A percentile compares a stretch with the other conserved stretches of the same genome.
Evolutionary conservation across 306 rosid genomes (phyloP).

Genomic region (Quercus gilva): DNA sequence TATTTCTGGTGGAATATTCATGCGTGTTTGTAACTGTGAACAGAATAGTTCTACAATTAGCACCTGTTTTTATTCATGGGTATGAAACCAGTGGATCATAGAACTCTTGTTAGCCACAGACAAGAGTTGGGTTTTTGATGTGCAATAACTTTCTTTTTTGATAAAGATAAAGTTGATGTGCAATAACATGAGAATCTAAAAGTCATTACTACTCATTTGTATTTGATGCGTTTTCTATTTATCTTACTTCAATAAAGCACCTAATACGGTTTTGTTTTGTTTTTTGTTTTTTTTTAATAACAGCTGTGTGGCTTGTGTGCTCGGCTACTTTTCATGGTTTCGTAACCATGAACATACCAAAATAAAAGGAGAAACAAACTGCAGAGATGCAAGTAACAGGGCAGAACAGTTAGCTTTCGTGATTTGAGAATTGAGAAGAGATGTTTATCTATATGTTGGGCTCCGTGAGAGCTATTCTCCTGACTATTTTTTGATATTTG

Average conservation of each 20-base stretch:
- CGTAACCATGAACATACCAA: constrained; percentile 32
- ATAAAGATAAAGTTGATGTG: no score
- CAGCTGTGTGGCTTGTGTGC: constrained; percentile 25
- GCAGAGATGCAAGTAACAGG: constrained; percentile 14
- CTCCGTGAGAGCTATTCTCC: constrained; percentile 20
- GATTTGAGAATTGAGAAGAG: constrained; percentile 8
- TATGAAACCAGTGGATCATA: not conserved
- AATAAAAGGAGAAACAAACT: constrained; percentile 20
- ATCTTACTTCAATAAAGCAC: constrained; percentile 34
- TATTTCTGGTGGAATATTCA: constrained; percentile 2
- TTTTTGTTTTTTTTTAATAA: constrained; percentile 37
- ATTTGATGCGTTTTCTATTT: constrained; percentile 1
- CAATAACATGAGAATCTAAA: not conserved
- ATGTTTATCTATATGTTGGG: constrained; percentile 13
- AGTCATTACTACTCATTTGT: not conserved
- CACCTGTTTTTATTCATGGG: not conserved
- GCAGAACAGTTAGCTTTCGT: constrained; percentile 11
- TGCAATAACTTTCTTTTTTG: no score
- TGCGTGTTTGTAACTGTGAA: not conserved
- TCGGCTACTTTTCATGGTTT: constrained; percentile 34
- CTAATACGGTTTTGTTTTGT: not conserved
- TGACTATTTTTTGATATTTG: constrained; percentile 4
- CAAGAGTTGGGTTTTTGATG: no score
- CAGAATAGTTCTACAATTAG: not conserved
- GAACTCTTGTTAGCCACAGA: not conserved